A percentile compares a stretch with the other conserved stretches of the same genome.
phyloP scores from a whole-genome alignment of 345 rosid species.

The Moricandia moricandioides region DNA sequence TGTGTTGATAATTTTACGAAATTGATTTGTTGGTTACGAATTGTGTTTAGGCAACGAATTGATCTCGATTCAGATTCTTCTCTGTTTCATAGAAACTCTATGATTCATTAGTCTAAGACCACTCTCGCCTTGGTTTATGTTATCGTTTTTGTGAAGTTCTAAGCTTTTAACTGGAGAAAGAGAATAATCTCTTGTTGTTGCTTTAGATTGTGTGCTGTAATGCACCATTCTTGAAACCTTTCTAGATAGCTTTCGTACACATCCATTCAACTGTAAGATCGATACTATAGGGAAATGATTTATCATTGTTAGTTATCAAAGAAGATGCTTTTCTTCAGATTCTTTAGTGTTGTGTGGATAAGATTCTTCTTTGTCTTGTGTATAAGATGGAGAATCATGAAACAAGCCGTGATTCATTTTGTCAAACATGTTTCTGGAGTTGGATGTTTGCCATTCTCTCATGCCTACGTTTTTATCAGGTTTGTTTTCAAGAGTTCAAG shows the following conservation, averaged over 20 bases:
- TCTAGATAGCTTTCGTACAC: not conserved
- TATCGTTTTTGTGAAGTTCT: not conserved
- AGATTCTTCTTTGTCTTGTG: not conserved
- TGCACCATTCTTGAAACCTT: not conserved
- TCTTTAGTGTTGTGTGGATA: not conserved
- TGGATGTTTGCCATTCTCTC: not conserved
- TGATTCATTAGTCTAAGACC: not conserved
- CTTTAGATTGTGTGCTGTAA: not conserved
- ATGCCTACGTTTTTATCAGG: constrained; percentile 43
- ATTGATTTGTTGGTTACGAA: not conserved
- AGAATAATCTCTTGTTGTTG: not conserved
- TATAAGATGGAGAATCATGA: not conserved
- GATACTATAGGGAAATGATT: not conserved
- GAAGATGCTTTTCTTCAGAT: not conserved
- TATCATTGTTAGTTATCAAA: not conserved
- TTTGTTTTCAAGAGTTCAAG: constrained; percentile 65
- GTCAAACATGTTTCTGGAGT: not conserved
- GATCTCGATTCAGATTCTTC: not conserved
- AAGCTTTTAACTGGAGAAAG: not conserved
- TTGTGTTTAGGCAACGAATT: not conserved
- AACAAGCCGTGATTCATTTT: not conserved
- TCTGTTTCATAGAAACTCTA: not conserved
- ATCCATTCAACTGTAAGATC: not conserved
- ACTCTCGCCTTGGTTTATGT: not conserved
- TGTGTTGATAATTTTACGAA: not conserved